Evolutionary conservation across 1,284 basidiomycete species (phyloP).

Genomic region (Cryptococcus depauperatus): DNA sequence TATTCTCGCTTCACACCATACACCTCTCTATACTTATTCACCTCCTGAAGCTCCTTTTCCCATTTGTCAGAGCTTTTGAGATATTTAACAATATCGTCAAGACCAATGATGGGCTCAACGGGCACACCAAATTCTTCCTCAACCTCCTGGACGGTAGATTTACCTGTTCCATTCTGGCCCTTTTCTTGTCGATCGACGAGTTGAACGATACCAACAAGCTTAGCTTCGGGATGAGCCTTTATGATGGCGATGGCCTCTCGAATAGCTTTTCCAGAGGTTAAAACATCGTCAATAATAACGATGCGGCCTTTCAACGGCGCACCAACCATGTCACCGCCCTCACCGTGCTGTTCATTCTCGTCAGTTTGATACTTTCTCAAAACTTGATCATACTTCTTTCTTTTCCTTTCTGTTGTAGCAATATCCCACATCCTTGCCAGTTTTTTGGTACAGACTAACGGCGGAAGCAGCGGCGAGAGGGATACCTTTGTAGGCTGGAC

Average conservation of each 20-base stretch:
- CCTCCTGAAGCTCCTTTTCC: constrained; percentile 58
- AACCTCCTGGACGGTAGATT: constrained; percentile 76
- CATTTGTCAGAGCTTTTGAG: constrained; percentile 59
- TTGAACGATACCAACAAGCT: constrained; percentile 85
- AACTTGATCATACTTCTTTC: constrained; percentile 61
- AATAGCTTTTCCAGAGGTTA: constrained; percentile 91
- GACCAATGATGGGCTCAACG: constrained; percentile 66
- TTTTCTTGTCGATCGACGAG: constrained; percentile 86
- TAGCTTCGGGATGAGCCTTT: constrained; percentile 54
- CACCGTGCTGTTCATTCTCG: constrained; percentile 60
- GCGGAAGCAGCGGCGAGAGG: constrained; percentile 83
- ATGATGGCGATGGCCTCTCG: constrained; percentile 71
- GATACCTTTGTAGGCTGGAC: constrained; percentile 98
- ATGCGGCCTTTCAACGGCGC: constrained; percentile 73
- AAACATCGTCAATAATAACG: constrained; percentile 90
- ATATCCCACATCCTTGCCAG: constrained; percentile 65
- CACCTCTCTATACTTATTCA: constrained; percentile 70
- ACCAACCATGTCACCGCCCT: constrained; percentile 91
- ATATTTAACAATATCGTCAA: constrained; percentile 80
- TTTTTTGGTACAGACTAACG: constrained; percentile 61
- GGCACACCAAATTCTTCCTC: constrained; percentile 62
- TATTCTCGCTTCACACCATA: constrained; percentile 54
- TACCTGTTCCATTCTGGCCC: constrained; percentile 50
- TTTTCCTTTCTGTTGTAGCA: constrained; percentile 93
- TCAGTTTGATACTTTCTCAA: no score